Evolutionary conservation across 805 yeast genomes (phyloP).

Genomic region (Nakazawaea wickerhamii): DNA sequence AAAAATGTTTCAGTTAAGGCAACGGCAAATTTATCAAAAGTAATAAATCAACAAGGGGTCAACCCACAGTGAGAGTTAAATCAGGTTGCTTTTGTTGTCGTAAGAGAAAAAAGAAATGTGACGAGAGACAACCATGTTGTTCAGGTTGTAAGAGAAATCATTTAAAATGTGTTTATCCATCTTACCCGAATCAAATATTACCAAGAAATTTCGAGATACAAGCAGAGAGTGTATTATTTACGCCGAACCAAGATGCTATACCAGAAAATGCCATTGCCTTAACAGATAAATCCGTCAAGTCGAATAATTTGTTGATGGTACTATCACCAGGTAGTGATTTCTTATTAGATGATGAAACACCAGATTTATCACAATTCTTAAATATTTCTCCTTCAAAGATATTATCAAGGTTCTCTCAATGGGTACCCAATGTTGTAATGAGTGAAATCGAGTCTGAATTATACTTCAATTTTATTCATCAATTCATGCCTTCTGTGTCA

Average conservation of each 20-base stretch:
- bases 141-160: slow-evolving; percentile 29
- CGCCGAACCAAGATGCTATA: not conserved
- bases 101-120: slow-evolving; percentile 33
- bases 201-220: slow-evolving; percentile 11
- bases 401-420: slow-evolving; percentile 6
- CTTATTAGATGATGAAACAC: not conserved
- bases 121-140: slow-evolving; percentile 29
- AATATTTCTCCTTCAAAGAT: not conserved
- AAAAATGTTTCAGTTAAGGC: too few relatives aligned
- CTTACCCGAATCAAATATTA: slow-evolving; percentile 7
- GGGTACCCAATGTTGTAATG: slow-evolving; percentile 10
- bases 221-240: slow-evolving; percentile 1
- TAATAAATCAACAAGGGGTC: not conserved
- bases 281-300: not conserved
- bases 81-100: slow-evolving; percentile 35
- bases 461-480: slow-evolving; percentile 32
- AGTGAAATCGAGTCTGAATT: slow-evolving; percentile 10
- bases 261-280: not conserved
- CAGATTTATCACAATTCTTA: slow-evolving; percentile 4
- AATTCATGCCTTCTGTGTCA: slow-evolving; percentile 35
- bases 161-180: slow-evolving; percentile 30
- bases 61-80: slow-evolving; percentile 16
- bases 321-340: not conserved
- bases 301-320: not conserved
- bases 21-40: not conserved